Evolutionary conservation across 2,329 filamentous ascomycete species (phyloP).

Genomic region (Cladosporium sp.): DNA sequence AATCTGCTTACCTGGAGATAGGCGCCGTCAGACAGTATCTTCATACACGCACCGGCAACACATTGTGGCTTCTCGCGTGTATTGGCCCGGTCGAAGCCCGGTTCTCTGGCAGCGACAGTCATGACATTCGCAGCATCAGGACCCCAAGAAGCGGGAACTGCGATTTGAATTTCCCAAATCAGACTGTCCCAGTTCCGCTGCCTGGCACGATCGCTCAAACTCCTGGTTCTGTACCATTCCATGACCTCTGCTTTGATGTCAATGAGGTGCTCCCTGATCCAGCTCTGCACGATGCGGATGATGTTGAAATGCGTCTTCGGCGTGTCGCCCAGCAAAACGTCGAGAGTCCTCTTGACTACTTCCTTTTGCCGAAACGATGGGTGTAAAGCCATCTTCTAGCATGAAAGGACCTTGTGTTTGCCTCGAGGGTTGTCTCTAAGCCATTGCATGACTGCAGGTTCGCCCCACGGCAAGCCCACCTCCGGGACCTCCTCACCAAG

Average conservation of each 20-base stretch:
- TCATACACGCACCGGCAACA: background rate
- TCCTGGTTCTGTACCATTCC: background rate
- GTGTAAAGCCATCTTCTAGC: background rate
- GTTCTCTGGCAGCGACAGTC: background rate
- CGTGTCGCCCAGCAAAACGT: background rate
- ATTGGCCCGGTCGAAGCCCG: background rate
- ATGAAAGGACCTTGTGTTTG: background rate
- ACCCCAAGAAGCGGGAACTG: background rate
- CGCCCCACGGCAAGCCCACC: background rate
- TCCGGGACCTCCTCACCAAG: background rate
- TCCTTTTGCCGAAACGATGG: background rate
- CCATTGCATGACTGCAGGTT: background rate
- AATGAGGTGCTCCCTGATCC: background rate
- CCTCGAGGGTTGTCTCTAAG: background rate
- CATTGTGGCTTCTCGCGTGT: background rate
- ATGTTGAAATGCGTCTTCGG: background rate
- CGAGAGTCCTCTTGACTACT: background rate
- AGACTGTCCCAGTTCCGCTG: background rate
- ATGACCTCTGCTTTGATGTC: background rate
- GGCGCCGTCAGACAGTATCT: background rate
- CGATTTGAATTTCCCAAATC: background rate
- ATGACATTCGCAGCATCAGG: background rate
- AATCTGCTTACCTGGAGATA: background rate
- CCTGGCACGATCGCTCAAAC: background rate
- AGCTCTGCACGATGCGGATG: background rate